Evolutionary conservation across 495 filamentous ascomycete genomes (phyloP).

Genomic region (Neurospora sp.): DNA sequence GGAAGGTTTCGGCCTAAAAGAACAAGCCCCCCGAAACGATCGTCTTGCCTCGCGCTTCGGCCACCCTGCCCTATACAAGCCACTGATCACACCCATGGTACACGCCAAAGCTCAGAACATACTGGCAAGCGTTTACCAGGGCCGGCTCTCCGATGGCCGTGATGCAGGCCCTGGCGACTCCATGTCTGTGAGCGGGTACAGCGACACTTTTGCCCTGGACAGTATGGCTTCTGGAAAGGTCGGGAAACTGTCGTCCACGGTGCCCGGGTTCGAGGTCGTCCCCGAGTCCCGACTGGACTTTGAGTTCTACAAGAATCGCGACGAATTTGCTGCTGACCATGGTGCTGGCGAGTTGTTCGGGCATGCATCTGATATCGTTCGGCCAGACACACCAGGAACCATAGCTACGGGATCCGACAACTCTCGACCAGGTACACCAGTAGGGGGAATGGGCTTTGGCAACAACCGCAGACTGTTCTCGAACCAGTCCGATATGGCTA

Average conservation of each 20-base stretch:
- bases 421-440: slow-evolving; percentile 34
- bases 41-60: slow-evolving; percentile 75
- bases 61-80: slow-evolving; percentile 81
- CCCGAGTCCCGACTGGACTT: slow-evolving; percentile 88
- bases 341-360: slow-evolving; percentile 71
- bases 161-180: slow-evolving; percentile 44
- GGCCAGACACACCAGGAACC: slow-evolving; percentile 57
- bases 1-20: slow-evolving; percentile 29
- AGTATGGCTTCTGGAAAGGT: slow-evolving; percentile 66
- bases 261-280: slow-evolving; percentile 75
- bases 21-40: slow-evolving; percentile 45
- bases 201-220: slow-evolving; percentile 62
- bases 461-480: slow-evolving; percentile 7
- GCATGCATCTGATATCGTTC: slow-evolving; percentile 52
- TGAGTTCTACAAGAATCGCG: slow-evolving; percentile 76
- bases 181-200: slow-evolving; percentile 53
- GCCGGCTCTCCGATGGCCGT: slow-evolving; percentile 54
- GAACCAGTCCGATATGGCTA: slow-evolving; percentile 9
- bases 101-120: slow-evolving; percentile 78
- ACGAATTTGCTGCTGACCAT: slow-evolving; percentile 80
- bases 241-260: slow-evolving; percentile 48
- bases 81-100: slow-evolving; percentile 91
- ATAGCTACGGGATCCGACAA: slow-evolving; percentile 27
- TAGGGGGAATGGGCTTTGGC: slow-evolving; percentile 26
- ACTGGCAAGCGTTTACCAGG: slow-evolving; percentile 70